These are phyloP conservation scores for Crassisporium funariophilum DNA, from an alignment of 768 basidiomycete species.

Conservation along the genomic window DNA sequence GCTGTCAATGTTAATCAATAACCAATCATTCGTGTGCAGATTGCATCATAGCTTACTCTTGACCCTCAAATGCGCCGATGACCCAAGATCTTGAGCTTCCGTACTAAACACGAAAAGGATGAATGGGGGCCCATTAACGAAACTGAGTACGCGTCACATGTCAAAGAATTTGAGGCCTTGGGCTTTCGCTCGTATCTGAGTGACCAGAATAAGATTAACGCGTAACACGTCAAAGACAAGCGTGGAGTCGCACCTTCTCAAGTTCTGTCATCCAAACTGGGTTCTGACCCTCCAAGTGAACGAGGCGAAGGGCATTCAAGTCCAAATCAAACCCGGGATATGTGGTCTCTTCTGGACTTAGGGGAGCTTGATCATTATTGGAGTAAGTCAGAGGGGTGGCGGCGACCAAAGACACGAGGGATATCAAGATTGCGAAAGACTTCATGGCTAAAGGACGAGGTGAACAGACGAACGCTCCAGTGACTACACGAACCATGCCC, in stretches of 20 bases:
- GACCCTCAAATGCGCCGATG: constrained; percentile 35
- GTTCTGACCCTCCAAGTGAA: constrained; percentile 69
- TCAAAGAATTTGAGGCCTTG: constrained; percentile 86
- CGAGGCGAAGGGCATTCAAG: constrained; percentile 69
- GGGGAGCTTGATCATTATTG: constrained; percentile 38
- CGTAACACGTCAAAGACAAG: constrained; percentile 1
- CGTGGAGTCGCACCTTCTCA: constrained; percentile 64
- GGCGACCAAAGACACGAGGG: constrained; percentile 44
- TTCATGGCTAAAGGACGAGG: constrained; percentile 42
- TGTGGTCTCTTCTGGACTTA: constrained; percentile 32
- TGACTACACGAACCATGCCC: neutral
- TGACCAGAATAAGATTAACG: constrained; percentile 10
- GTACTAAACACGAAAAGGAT: constrained; percentile 48
- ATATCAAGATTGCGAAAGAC: constrained; percentile 44
- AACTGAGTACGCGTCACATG: constrained; percentile 51
- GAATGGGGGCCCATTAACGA: neutral
- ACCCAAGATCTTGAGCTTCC: constrained; percentile 66
- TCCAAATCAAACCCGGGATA: constrained; percentile 72
- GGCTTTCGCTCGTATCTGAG: constrained; percentile 75
- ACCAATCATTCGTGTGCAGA: constrained; percentile 1
- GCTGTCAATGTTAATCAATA: constrained; percentile 34
- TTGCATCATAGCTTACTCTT: constrained; percentile 39
- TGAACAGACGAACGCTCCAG: neutral
- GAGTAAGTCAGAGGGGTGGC: constrained; percentile 38
- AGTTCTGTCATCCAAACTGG: constrained; percentile 86